Evolutionary conservation across 352 stramenopile genomes (phyloP).

Genomic region (Phytophthora lateralis): DNA sequence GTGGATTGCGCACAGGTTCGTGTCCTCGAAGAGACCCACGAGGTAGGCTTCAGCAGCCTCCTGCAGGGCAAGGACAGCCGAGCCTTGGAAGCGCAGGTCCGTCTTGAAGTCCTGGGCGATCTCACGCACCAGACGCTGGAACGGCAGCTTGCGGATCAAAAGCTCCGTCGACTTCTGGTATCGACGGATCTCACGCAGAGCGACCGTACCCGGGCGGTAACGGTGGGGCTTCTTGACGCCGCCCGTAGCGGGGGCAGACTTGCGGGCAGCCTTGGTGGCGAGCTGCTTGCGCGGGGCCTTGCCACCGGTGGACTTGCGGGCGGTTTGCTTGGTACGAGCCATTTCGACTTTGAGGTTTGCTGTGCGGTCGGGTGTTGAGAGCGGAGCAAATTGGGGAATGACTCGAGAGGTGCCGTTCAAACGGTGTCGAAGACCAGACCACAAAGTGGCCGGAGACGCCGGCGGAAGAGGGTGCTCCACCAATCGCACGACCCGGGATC

Average conservation of each 20-base stretch:
- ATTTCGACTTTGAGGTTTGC: conserved; percentile 52
- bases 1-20: conserved; percentile 94
- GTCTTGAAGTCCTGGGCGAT: conserved; percentile 90
- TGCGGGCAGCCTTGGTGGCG: conserved; percentile 92
- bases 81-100: conserved; percentile 90
- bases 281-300: conserved; percentile 96
- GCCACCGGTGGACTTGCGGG: conserved; percentile 94
- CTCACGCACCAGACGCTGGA: conserved; percentile 95
- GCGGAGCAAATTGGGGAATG: conserved; percentile 68
- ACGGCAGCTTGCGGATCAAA: conserved; percentile 96
- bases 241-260: conserved; percentile 90
- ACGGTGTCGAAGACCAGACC: conserved; percentile 8
- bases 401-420: neutral
- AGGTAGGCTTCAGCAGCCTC: conserved; percentile 90
- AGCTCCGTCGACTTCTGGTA: conserved; percentile 98
- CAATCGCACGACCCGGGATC: conserved; percentile 18
- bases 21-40: conserved; percentile 89
- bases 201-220: conserved; percentile 86
- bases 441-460: conserved; percentile 2
- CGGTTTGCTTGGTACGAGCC: conserved; percentile 97
- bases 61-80: conserved; percentile 85
- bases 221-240: conserved; percentile 94
- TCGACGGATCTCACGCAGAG: conserved; percentile 96
- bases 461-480: conserved; percentile 11
- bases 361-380: conserved; percentile 39